Conservation (phyloP, 1,139 yeast species). For the Diutina sp. region DNA sequence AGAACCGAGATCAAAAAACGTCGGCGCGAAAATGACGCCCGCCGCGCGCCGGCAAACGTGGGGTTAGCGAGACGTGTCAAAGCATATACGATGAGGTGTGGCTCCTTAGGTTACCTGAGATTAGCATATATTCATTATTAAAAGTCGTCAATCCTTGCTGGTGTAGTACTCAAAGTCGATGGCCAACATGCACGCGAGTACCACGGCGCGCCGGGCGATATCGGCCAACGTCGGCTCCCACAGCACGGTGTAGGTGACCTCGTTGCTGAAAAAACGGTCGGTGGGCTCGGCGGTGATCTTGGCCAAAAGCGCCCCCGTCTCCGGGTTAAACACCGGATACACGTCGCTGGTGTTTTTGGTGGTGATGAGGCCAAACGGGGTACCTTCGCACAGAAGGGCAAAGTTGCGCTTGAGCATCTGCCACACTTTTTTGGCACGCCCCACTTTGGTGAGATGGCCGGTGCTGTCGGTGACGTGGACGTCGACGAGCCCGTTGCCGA, state of each 20-base stretch:
- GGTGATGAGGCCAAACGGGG: neutral
- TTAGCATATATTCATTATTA: neutral
- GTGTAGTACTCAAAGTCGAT: slow-evolving; percentile 1
- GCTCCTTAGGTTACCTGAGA: neutral
- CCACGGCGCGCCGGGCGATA: neutral
- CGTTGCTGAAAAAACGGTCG: neutral
- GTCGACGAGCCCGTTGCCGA: neutral
- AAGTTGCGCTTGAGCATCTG: neutral
- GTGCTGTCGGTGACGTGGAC: neutral
- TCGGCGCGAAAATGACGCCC: neutral
- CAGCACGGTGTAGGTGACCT: neutral
- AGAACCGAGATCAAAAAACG: neutral
- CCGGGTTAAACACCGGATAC: neutral
- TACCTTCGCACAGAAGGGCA: neutral
- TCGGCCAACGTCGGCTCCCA: neutral
- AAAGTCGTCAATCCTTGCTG: neutral
- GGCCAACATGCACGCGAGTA: neutral
- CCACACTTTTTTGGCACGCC: neutral
- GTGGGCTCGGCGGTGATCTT: neutral
- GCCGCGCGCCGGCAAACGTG: neutral
- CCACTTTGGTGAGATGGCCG: neutral
- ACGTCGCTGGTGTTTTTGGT: neutral
- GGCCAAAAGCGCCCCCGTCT: neutral
- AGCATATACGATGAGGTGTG: too few species aligned
- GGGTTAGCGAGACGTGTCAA: neutral